Base-by-base conservation (phyloP, 371 early-diverging fungal genomes). In the Saksenaea vasiformis region DNA sequence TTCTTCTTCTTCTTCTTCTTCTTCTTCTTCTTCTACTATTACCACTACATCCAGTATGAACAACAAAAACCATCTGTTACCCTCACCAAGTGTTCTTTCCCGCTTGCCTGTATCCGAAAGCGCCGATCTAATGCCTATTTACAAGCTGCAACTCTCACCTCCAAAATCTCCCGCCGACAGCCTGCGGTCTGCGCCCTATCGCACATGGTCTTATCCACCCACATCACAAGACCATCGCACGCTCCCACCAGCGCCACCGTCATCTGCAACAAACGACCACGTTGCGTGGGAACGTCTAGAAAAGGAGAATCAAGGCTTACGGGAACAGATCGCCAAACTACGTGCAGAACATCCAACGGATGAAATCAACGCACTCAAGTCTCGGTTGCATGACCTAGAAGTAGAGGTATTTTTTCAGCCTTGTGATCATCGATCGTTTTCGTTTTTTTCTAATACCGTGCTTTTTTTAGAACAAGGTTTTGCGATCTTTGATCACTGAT, bases 351-450 rank as follows among this genome's bases (percentile, higher is more conserved):
- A 47, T 22, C 17, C 51, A 47, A 37, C 27, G 9, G 43, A 56
- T 13, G 41, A 68, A 38, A 44, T 66, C 5, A 55, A 57, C 15
- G 34, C 43, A 19, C 38, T 73, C 22, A 65, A 70, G 44, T 44
- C 64, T 28, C 66, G 61, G 14, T 38, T 76, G 5, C 73, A 72
- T 44, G 71, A 76, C 54, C 61, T 76, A 34, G 72, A 76, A 57
- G 64, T 72, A 22, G 76, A 76, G 69, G 75, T 71, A 65, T 65
- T n/a, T 35, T 28, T 35, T 27, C 13, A 27, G 1, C 22, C 34
- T 28, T 31, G 44, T 47, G 26, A 22, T 8, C 47, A 31, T 31
- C 31, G 31, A 31, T 31, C 15, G 17, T 10, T 54, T 28, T 43
- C 61, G 55, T 61, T 22, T 22, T 17, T 35, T 34, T 4, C 22